Evolutionary conservation across 805 yeast species (phyloP).

Genomic region (Scheffersomyces lignosus): DNA sequence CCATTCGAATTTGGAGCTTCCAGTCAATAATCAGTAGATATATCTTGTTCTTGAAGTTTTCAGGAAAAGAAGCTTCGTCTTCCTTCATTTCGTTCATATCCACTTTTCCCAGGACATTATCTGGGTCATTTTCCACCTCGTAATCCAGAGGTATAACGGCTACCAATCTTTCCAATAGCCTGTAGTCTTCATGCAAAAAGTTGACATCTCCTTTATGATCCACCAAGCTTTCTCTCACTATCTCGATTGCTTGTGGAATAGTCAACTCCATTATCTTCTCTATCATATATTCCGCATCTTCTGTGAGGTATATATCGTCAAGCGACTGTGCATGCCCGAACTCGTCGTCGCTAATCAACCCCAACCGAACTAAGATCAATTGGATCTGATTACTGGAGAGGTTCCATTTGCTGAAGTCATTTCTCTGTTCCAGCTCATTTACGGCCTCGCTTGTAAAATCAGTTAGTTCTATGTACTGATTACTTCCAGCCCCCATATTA

Average conservation of each 20-base stretch:
- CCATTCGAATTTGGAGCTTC: conserved; percentile 35
- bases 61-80: neutral
- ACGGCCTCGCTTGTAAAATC: no score
- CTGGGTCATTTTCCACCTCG: neutral
- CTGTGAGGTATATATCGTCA: conserved; percentile 2
- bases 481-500: no score
- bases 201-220: conserved; percentile 37
- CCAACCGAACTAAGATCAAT: conserved; percentile 9
- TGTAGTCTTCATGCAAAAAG: conserved; percentile 35
- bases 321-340: conserved; percentile 1
- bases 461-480: no score
- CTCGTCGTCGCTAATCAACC: conserved; percentile 10
- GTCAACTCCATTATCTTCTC: conserved; percentile 24
- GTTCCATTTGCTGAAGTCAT: neutral
- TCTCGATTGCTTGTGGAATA: conserved; percentile 25
- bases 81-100: conserved; percentile 2
- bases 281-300: conserved; percentile 25
- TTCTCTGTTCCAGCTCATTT: no score
- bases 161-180: conserved; percentile 28
- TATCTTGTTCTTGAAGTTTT: conserved; percentile 7
- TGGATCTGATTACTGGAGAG: conserved; percentile 4
- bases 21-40: conserved; percentile 20
- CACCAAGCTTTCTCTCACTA: conserved; percentile 35
- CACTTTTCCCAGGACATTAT: conserved; percentile 1
- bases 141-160: conserved; percentile 17